These are phyloP conservation scores for Xylaria longipes DNA, from an alignment of 495 filamentous ascomycete species.

Conservation along the genomic window DNA sequence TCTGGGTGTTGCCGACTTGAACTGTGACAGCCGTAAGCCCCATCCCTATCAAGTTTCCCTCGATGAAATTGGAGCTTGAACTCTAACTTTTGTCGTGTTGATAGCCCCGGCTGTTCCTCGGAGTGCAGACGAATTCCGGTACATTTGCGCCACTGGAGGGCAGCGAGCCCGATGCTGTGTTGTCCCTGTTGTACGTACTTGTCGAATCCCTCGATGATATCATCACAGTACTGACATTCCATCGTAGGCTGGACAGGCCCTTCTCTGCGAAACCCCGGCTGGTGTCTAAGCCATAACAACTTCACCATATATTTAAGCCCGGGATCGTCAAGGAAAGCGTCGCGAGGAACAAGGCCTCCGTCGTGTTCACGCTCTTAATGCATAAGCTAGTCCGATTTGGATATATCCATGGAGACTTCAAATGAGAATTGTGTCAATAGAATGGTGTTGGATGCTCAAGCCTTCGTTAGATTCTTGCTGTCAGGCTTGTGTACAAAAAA, in stretches of 20 bases:
- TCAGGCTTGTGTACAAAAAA: neutral
- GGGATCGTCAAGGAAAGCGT: neutral
- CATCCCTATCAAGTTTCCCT: neutral
- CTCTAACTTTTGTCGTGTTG: neutral
- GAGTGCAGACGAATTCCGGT: slow-evolving; percentile 19
- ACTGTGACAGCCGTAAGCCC: slow-evolving; percentile 48
- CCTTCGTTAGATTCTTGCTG: neutral
- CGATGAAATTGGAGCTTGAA: neutral
- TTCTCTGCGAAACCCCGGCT: slow-evolving; percentile 25
- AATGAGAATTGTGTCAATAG: neutral
- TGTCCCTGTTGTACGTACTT: slow-evolving; percentile 25
- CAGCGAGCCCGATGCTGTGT: slow-evolving; percentile 26
- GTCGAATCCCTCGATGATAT: too few species aligned
- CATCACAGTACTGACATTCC: neutral
- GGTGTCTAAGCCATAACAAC: slow-evolving; percentile 4
- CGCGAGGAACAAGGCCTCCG: neutral
- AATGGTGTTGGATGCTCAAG: neutral
- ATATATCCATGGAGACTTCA: neutral
- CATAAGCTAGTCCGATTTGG: neutral
- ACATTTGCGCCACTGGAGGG: slow-evolving; percentile 21
- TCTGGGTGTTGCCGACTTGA: slow-evolving; percentile 49
- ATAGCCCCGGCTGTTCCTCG: slow-evolving; percentile 9
- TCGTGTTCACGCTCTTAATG: neutral
- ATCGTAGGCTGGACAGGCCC: slow-evolving; percentile 18
- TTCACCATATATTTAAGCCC: neutral